phyloP scores from a whole-genome alignment of 371 early-diverging fungal genomes.

The Saksenaea vasiformis region DNA sequence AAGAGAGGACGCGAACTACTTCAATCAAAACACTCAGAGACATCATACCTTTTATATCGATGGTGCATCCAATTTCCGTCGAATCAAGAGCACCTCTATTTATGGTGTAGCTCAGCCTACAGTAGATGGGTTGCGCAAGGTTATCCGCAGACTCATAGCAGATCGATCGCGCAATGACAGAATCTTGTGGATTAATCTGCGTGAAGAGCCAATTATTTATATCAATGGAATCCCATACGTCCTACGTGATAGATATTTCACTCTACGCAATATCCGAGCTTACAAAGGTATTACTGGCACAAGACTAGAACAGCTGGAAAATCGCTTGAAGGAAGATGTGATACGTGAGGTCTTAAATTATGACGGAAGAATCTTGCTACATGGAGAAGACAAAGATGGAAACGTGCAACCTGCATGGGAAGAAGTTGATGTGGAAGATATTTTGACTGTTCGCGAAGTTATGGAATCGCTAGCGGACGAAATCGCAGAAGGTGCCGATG shows the following conservation, averaged over 20 bases:
- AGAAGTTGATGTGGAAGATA: constrained; percentile 54
- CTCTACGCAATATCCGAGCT: constrained; percentile 67
- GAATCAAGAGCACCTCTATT: constrained; percentile 43
- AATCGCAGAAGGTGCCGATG: constrained; percentile 11
- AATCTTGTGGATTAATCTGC: constrained; percentile 72
- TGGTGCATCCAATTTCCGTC: constrained; percentile 53
- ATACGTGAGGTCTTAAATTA: constrained; percentile 57
- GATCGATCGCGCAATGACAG: constrained; percentile 29
- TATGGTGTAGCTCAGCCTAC: constrained; percentile 79
- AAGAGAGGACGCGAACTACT: neutral
- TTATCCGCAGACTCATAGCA: constrained; percentile 35
- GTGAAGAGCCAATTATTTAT: constrained; percentile 80
- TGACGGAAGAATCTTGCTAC: constrained; percentile 63
- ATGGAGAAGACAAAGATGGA: constrained; percentile 59
- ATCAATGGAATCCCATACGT: constrained; percentile 78
- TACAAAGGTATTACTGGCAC: constrained; percentile 69
- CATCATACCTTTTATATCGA: constrained; percentile 43
- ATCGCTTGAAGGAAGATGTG: constrained; percentile 68
- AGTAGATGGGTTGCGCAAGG: constrained; percentile 59
- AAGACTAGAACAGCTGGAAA: constrained; percentile 74
- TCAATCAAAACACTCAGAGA: constrained; percentile 13
- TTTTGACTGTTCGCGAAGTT: constrained; percentile 60
- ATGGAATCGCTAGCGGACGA: constrained; percentile 41
- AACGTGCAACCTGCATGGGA: constrained; percentile 61
- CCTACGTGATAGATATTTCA: constrained; percentile 65